Percentiles rank a stretch among this genome's conserved stretches.
Conservation (phyloP, 2,329 filamentous ascomycete species). For the Aspergillus eucalypticola region DNA sequence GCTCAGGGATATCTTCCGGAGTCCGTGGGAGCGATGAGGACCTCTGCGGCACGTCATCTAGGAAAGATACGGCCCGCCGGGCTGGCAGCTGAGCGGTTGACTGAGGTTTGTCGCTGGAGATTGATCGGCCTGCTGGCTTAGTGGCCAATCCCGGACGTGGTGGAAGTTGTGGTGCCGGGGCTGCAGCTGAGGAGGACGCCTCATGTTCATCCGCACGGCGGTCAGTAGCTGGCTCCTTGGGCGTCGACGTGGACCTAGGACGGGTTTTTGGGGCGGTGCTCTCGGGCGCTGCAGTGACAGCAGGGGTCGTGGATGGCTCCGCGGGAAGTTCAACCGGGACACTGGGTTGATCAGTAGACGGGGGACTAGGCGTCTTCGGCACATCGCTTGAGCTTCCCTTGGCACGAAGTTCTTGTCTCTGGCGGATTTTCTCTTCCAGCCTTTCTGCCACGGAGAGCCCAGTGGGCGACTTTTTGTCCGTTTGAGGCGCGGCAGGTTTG, state of each 20-base stretch:
- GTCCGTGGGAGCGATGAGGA: conserved; percentile 11
- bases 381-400: conserved; percentile 9
- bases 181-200: background rate
- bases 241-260: background rate
- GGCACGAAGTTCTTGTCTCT: conserved; percentile 31
- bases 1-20: conserved; percentile 9
- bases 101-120: conserved; percentile 12
- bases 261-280: background rate
- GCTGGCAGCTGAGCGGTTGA: conserved; percentile 10
- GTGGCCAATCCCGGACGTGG: background rate
- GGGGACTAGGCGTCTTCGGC: background rate
- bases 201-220: background rate
- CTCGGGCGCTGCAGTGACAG: background rate
- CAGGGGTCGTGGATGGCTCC: background rate
- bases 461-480: conserved; percentile 10
- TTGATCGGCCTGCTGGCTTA: conserved; percentile 9
- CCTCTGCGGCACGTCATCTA: conserved; percentile 14
- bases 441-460: conserved; percentile 30
- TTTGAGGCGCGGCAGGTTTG: background rate
- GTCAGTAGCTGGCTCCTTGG: background rate
- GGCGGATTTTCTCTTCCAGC: conserved; percentile 37
- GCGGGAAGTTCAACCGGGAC: background rate
- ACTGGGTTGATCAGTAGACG: background rate
- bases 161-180: conserved; percentile 2
- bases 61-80: conserved; percentile 24